These are phyloP conservation scores for Tilletia walkeri DNA, from an alignment of 1,284 basidiomycete species.

Conservation along the genomic window DNA sequence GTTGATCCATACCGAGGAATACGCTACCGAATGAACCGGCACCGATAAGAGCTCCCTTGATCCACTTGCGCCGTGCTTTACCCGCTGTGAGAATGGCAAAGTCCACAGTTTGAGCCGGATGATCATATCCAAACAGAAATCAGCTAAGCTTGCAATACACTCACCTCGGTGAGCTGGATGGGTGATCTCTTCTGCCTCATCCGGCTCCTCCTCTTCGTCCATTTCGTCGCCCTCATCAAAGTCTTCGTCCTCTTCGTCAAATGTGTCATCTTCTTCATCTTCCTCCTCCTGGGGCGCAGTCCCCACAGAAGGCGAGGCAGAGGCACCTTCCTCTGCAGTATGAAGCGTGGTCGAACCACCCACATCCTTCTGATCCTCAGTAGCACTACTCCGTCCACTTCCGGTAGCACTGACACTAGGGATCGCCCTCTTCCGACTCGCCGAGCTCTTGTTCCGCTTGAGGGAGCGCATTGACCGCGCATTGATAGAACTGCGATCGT, in stretches of 20 bases:
- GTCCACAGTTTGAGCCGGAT: slow-evolving; percentile 37
- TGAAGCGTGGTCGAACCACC: not conserved
- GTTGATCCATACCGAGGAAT: slow-evolving; percentile 91
- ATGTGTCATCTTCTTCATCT: slow-evolving; percentile 51
- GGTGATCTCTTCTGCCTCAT: slow-evolving; percentile 37
- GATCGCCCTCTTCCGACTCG: not conserved
- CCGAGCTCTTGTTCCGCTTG: slow-evolving; percentile 6
- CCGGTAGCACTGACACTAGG: not conserved
- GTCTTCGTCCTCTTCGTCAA: slow-evolving; percentile 45
- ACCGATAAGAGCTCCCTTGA: slow-evolving; percentile 96
- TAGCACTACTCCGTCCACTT: not conserved
- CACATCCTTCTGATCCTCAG: not conserved
- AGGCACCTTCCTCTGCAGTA: not conserved
- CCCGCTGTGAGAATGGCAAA: not conserved
- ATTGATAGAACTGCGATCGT: slow-evolving; percentile 22
- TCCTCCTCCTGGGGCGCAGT: slow-evolving; percentile 54
- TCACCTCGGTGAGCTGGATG: slow-evolving; percentile 22
- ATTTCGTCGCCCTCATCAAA: slow-evolving; percentile 43
- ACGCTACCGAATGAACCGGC: slow-evolving; percentile 65
- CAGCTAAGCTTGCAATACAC: slow-evolving; percentile 41
- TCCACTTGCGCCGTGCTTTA: slow-evolving; percentile 72
- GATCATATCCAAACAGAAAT: slow-evolving; percentile 49
- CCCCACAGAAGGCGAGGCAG: not conserved
- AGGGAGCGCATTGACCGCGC: slow-evolving; percentile 37
- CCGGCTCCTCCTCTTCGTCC: slow-evolving; percentile 38